Base-by-base conservation (phyloP, 257 asterid genomes). In the Marsdenia floribunda region DNA sequence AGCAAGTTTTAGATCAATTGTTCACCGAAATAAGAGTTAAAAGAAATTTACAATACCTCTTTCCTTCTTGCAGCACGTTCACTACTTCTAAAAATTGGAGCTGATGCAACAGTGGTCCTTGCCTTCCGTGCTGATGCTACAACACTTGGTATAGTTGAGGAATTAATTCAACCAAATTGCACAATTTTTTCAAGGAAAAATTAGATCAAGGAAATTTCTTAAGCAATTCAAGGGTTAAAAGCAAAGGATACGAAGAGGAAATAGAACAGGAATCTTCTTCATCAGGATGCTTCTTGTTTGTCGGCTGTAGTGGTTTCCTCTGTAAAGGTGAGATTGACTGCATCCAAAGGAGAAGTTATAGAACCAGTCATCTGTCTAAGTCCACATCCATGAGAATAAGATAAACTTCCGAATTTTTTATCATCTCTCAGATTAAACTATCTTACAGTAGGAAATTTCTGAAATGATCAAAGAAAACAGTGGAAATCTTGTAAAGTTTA, bases 31-130 rank as follows among this genome's bases (percentile, higher is more conserved):
- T 40, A 66, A 61, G 60, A 22, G 26, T 5, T 1, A 44, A 37
- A 37, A 44, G n/a, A 58, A 69, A 4, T 33, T 3, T 1, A 63
- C 10, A 22, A 19, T 88, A 92, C 97, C 96, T 90, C 87, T 85
- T 87, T 92, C 85, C 97, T 87, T 85, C 87, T 90, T 86, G 85
- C 92, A 77, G 96, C 93, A 42, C 97, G 97, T 78, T 78, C 86
- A 49, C 86, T 86, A 87, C 91, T 86, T 88, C 85, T 89, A 79
- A 92, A 90, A 29, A 71, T 49, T 3, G 97, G 97, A n/a, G 91
- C 90, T 69, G 88, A 74, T 64, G 85, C 87, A 68, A 82, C 81
- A 58, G 93, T 88, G 73, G 80, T 46, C 86, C 85, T 86, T 78
- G 82, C 73, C 85, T 87, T 90, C 74, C 89, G 86, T 49, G 83